phyloP scores from a whole-genome alignment of 1,139 yeast species.

The Nakaseomyces uthaithaninus region DNA sequence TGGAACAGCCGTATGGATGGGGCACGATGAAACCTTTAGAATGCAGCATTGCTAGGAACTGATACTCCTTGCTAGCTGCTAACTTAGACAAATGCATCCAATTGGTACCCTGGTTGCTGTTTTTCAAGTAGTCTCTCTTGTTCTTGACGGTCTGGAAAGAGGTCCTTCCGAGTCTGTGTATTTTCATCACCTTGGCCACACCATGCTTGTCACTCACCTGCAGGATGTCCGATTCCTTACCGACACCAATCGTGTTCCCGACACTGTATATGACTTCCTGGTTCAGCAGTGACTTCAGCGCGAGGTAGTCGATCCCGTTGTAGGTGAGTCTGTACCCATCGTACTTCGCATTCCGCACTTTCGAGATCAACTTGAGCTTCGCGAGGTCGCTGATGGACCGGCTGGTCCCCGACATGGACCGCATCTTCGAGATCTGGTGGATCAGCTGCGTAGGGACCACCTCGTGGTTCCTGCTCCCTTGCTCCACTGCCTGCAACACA shows the following conservation, averaged over 20 bases:
- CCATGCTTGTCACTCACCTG: slow-evolving; percentile 71
- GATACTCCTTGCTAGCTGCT: slow-evolving; percentile 88
- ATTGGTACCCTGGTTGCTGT: slow-evolving; percentile 46
- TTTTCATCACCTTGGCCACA: slow-evolving; percentile 63
- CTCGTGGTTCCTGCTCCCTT: slow-evolving; percentile 89
- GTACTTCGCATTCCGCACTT: slow-evolving; percentile 76
- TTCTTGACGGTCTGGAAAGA: slow-evolving; percentile 88
- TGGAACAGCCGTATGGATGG: slow-evolving; percentile 75
- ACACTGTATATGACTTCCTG: slow-evolving; percentile 67
- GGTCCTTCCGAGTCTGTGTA: slow-evolving; percentile 88
- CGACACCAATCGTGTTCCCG: slow-evolving; percentile 89
- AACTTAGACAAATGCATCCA: slow-evolving; percentile 91
- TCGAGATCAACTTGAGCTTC: slow-evolving; percentile 67
- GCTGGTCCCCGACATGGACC: slow-evolving; percentile 69
- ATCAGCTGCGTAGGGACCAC: slow-evolving; percentile 86
- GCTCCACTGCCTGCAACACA: slow-evolving; percentile 81
- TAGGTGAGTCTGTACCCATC: slow-evolving; percentile 90
- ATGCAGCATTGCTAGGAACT: slow-evolving; percentile 71
- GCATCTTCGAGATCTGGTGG: slow-evolving; percentile 68
- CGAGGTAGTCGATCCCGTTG: slow-evolving; percentile 85
- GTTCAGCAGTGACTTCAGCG: slow-evolving; percentile 72
- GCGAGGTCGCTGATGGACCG: slow-evolving; percentile 80
- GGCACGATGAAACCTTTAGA: slow-evolving; percentile 81
- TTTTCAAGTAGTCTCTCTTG: slow-evolving; percentile 79
- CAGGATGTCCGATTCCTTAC: slow-evolving; percentile 93